A percentile compares a stretch with the other conserved stretches of the same genome.
Conservation (phyloP, 2,329 filamentous ascomycete species). For the Penicillium sp. region DNA sequence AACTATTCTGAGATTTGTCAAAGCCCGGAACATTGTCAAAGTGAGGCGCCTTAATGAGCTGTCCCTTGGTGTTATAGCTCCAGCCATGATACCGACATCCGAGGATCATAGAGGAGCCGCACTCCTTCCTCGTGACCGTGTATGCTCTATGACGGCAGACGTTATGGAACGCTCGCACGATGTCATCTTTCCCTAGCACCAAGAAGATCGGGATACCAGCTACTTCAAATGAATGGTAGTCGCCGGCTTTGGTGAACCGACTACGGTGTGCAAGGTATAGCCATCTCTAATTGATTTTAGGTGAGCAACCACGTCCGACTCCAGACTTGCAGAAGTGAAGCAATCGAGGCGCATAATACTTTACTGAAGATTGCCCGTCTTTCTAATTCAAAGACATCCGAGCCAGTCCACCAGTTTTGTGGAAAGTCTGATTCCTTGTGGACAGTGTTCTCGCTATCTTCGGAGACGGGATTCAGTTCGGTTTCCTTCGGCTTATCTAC, state of each 20-base stretch:
- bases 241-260: conserved; percentile 46
- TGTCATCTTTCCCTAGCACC: conserved; percentile 43
- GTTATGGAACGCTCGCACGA: conserved; percentile 55
- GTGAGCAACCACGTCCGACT: too few relatives aligned
- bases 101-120: conserved; percentile 46
- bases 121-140: conserved; percentile 46
- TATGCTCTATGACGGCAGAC: conserved; percentile 55
- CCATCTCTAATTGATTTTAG: conserved; percentile 33
- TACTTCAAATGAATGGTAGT: conserved; percentile 50
- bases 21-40: conserved; percentile 51
- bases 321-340: too few relatives aligned
- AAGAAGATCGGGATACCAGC: conserved; percentile 52
- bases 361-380: conserved; percentile 44
- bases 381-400: conserved; percentile 42
- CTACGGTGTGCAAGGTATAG: conserved; percentile 33
- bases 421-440: conserved; percentile 37
- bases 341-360: too few relatives aligned
- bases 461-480: conserved; percentile 21
- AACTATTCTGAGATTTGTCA: conserved; percentile 48
- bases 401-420: conserved; percentile 32
- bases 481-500: too few relatives aligned
- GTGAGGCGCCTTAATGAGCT: conserved; percentile 52
- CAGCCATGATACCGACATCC: conserved; percentile 56
- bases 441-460: too few relatives aligned
- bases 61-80: conserved; percentile 52